A percentile compares a stretch with the other conserved stretches of the same genome.
Conservation (phyloP, 2,329 filamentous ascomycete genomes). For the Dothideomycetes sp. region DNA sequence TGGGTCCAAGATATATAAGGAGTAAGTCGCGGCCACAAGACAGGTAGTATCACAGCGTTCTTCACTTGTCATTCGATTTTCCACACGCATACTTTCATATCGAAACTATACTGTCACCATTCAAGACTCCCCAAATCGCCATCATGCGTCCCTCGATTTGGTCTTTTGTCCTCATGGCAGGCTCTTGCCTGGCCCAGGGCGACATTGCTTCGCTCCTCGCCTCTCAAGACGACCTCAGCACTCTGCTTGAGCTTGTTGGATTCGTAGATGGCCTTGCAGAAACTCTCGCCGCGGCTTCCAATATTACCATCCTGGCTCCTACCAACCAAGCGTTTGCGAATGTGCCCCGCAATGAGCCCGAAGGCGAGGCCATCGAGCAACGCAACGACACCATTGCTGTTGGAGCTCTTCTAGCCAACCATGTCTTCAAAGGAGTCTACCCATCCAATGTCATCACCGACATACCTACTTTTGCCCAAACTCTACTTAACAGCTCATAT, state of each 20-base stretch:
- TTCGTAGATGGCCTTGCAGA: constrained; percentile 24
- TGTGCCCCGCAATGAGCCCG: constrained; percentile 26
- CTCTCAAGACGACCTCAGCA: constrained; percentile 20
- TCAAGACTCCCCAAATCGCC: background rate
- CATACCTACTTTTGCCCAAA: constrained; percentile 17
- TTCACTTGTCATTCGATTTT: no score
- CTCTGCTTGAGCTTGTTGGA: constrained; percentile 19
- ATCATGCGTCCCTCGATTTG: background rate
- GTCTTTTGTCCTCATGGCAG: constrained; percentile 9
- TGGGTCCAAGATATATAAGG: constrained; percentile 1
- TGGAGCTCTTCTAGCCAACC: constrained; percentile 5
- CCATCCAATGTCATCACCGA: constrained; percentile 23
- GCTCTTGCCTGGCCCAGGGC: constrained; percentile 12
- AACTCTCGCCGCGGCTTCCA: constrained; percentile 24
- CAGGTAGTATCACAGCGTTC: background rate
- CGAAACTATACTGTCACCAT: no score
- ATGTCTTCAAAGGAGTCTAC: constrained; percentile 27
- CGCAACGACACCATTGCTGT: constrained; percentile 13
- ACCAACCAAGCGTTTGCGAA: constrained; percentile 29
- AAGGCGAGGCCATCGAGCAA: constrained; percentile 27
- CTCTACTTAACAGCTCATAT: constrained; percentile 24
- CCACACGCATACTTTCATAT: no score
- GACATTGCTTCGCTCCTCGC: constrained; percentile 18
- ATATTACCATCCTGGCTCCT: constrained; percentile 31
- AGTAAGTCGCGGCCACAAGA: background rate